A percentile compares a stretch with the other conserved stretches of the same genome.
phyloP scores from a whole-genome alignment of 2,329 filamentous ascomycete species.

The Moelleriella libera region DNA sequence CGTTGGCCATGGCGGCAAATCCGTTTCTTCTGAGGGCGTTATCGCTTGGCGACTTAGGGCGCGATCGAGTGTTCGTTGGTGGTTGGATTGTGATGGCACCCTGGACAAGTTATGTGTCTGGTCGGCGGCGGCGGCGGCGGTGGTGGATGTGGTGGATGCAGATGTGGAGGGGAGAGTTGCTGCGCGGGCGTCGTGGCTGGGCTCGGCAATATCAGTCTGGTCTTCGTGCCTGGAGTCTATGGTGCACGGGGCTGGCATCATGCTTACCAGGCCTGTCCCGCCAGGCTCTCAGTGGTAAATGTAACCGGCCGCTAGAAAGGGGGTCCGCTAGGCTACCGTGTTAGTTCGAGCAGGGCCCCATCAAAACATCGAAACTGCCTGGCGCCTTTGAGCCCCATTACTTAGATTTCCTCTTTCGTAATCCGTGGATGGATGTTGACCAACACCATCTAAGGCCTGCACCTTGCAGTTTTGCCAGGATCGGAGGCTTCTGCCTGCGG shows the following conservation, averaged over 20 bases:
- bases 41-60: not conserved
- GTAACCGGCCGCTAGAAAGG: too few species aligned
- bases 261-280: too few species aligned
- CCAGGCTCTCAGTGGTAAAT: too few species aligned
- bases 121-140: not conserved
- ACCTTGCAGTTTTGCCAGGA: too few species aligned
- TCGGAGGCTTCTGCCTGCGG: too few species aligned
- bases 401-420: too few species aligned
- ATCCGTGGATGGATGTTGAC: too few species aligned
- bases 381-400: too few species aligned
- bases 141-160: slow-evolving; percentile 1
- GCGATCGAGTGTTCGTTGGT: not conserved
- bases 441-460: too few species aligned
- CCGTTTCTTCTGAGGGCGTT: not conserved
- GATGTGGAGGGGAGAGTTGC: slow-evolving; percentile 4
- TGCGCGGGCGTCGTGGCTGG: slow-evolving; percentile 1
- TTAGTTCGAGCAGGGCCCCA: too few species aligned
- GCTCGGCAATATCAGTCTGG: not conserved
- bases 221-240: not conserved
- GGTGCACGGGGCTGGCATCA: not conserved
- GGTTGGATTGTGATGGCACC: not conserved
- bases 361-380: too few species aligned
- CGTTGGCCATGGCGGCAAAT: slow-evolving; percentile 76
- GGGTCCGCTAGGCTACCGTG: too few species aligned
- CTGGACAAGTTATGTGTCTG: not conserved